Percentiles rank a stretch among this genome's conserved stretches.
These are phyloP conservation scores for Fennellomyces sp. DNA, from an alignment of 371 early-diverging fungal genomes.

Conservation along the genomic window DNA sequence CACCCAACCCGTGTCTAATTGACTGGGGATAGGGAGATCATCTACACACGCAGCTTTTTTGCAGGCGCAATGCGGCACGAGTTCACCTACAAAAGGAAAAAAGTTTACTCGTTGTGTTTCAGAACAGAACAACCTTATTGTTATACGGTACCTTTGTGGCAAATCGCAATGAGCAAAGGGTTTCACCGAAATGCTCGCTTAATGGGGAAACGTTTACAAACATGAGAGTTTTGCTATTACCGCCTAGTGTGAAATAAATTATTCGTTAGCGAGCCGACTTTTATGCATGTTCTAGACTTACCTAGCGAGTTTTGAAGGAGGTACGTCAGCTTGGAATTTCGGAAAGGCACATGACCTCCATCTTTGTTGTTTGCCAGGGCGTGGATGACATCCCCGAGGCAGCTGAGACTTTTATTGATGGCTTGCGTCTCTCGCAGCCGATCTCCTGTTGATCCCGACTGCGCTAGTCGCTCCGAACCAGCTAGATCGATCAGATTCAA, in stretches of 20 bases:
- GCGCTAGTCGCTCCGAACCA: slow-evolving; percentile 93
- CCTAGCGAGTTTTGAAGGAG: slow-evolving; percentile 89
- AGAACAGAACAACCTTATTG: too few relatives aligned
- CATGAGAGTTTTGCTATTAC: slow-evolving; percentile 98
- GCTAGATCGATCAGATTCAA: slow-evolving; percentile 97
- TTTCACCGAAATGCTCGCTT: slow-evolving; percentile 78
- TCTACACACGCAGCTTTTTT: slow-evolving; percentile 4
- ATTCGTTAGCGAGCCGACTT: not conserved
- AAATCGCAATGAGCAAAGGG: slow-evolving; percentile 93
- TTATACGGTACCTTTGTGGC: slow-evolving; percentile 88
- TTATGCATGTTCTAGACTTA: slow-evolving; percentile 18
- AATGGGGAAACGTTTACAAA: slow-evolving; percentile 96
- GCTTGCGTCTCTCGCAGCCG: slow-evolving; percentile 95
- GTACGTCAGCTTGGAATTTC: slow-evolving; percentile 97
- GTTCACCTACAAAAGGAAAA: slow-evolving; percentile 41
- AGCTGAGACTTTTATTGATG: slow-evolving; percentile 95
- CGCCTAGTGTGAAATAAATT: slow-evolving; percentile 46
- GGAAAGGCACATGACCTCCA: slow-evolving; percentile 91
- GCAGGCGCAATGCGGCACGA: slow-evolving; percentile 78
- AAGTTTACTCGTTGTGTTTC: not conserved
- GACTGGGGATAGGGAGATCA: not conserved
- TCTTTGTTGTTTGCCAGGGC: slow-evolving; percentile 81
- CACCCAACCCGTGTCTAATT: not conserved
- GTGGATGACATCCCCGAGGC: slow-evolving; percentile 94
- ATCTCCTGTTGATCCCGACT: slow-evolving; percentile 90